phyloP scores from a whole-genome alignment of 2,329 filamentous ascomycete genomes.

The Iodosphaeria phyllophila region DNA sequence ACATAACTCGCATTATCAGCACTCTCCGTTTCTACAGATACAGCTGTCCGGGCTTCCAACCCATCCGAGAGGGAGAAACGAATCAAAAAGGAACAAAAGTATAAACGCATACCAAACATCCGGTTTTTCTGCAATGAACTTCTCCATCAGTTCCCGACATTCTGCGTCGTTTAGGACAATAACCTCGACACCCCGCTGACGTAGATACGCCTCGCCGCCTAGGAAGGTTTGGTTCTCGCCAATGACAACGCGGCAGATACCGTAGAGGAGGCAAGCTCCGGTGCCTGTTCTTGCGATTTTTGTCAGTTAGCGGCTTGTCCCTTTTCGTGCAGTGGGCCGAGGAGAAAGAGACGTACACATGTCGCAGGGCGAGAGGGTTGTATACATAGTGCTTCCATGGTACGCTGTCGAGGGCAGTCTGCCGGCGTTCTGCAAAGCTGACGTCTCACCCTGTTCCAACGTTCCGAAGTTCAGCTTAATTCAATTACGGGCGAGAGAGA shows the following conservation, averaged over 20 bases:
- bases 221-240: constrained; percentile 62
- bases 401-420: constrained; percentile 52
- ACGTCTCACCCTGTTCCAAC: constrained; percentile 46
- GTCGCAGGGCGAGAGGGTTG: constrained; percentile 60
- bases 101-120: constrained; percentile 41
- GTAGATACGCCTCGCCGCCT: constrained; percentile 54
- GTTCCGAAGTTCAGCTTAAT: not conserved
- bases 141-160: constrained; percentile 50
- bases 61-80: too few relatives aligned
- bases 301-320: too few relatives aligned
- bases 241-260: constrained; percentile 54
- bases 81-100: too few relatives aligned
- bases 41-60: too few relatives aligned
- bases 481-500: not conserved
- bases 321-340: not conserved
- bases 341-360: constrained; percentile 36
- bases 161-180: constrained; percentile 48
- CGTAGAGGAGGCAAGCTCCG: constrained; percentile 60
- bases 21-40: not conserved
- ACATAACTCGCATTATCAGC: not conserved
- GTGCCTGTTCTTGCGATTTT: constrained; percentile 23
- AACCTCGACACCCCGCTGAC: constrained; percentile 50
- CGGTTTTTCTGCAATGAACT: constrained; percentile 54
- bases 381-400: constrained; percentile 64
- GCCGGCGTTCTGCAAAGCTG: constrained; percentile 56